Conservation (phyloP, 768 basidiomycete species). For the Chalciporus piperatus region DNA sequence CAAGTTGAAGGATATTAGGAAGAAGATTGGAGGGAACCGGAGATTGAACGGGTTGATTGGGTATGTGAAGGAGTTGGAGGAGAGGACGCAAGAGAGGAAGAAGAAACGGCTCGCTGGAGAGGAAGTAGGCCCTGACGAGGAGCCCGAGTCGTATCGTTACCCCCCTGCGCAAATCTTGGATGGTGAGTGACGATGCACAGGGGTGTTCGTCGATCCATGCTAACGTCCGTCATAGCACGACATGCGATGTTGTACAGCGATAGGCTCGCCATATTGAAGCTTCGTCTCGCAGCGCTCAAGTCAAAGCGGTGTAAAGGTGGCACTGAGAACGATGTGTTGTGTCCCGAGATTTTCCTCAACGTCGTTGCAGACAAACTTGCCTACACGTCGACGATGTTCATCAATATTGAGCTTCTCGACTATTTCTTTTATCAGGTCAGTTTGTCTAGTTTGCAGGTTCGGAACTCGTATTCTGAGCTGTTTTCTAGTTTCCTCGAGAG, state of each 20-base stretch:
- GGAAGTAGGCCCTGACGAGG: conserved; percentile 36
- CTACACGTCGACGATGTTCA: conserved; percentile 95
- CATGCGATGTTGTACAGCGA: conserved; percentile 89
- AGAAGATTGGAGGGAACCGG: conserved; percentile 84
- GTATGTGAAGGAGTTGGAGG: conserved; percentile 83
- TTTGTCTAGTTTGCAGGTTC: neutral
- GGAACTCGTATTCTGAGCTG: neutral
- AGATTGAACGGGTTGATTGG: conserved; percentile 71
- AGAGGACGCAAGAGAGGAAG: conserved; percentile 65
- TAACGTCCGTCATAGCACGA: conserved; percentile 56
- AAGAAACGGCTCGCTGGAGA: conserved; percentile 44
- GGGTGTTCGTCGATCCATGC: neutral
- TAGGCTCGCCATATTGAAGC: conserved; percentile 76
- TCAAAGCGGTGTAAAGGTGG: conserved; percentile 89
- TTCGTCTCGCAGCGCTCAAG: conserved; percentile 81
- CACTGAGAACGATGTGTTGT: conserved; percentile 84
- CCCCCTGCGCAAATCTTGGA: conserved; percentile 90
- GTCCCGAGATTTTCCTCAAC: conserved; percentile 95
- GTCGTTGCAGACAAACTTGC: conserved; percentile 97
- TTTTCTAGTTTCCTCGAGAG: conserved; percentile 85
- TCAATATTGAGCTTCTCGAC: conserved; percentile 96
- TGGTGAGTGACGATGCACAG: conserved; percentile 49
- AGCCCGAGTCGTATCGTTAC: conserved; percentile 80
- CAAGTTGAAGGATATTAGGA: conserved; percentile 83
- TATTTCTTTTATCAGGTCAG: conserved; percentile 97